Evolutionary conservation across 176 grass and related monocot genomes (phyloP).

Genomic region (Cenchrus purpureus): DNA sequence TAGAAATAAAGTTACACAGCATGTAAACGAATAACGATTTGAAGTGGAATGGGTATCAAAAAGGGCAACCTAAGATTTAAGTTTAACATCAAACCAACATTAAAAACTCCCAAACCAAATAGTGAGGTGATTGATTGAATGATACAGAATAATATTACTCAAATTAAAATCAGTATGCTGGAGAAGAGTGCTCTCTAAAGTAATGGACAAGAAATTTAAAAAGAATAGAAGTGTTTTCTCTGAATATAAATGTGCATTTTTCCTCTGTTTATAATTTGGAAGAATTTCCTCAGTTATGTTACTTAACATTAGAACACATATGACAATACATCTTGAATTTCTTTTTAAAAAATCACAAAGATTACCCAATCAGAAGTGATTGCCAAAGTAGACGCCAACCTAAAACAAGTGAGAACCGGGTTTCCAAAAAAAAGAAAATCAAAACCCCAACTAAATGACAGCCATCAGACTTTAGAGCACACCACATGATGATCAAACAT

Average conservation of each 20-base stretch:
- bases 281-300: neutral
- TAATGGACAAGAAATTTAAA: neutral
- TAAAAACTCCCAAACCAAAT: neutral
- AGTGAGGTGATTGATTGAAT: neutral
- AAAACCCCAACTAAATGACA: neutral
- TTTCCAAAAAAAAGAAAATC: neutral
- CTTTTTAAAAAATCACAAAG: neutral
- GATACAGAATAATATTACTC: neutral
- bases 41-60: neutral
- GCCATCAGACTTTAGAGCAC: neutral
- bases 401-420: neutral
- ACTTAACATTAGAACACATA: slow-evolving; percentile 1
- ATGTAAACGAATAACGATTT: neutral
- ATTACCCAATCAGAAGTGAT: neutral
- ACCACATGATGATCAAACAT: neutral
- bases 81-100: neutral
- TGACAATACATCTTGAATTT: neutral
- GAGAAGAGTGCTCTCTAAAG: neutral
- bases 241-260: neutral
- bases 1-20: neutral
- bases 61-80: neutral
- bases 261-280: neutral
- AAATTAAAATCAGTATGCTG: neutral
- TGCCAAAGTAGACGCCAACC: neutral
- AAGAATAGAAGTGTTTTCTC: neutral